Base-by-base conservation (phyloP, 2,329 filamentous ascomycete genomes). In the Fusarium graminum region DNA sequence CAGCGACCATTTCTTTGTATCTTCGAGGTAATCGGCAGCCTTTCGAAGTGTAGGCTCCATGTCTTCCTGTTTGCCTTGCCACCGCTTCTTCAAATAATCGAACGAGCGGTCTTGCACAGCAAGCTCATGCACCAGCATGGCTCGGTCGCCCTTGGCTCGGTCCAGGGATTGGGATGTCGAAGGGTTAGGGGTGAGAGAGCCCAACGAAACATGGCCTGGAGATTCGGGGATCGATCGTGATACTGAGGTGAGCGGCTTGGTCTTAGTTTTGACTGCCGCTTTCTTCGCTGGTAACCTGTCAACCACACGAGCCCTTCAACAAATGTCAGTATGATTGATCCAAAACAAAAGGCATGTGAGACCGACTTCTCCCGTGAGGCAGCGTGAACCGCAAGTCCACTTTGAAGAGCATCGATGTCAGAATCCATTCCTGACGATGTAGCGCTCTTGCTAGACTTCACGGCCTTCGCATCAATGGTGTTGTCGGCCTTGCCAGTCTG, bases 121-220 rank as follows among this genome's bases (percentile, higher is more conserved):
- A 19, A 90, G 77, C 66, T 88, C 84, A 73, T 90, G 88, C 28
- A 90, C 85, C 19, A 90, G 78, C 25, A 83, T 79, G 55, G 75
- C 79, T 70, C 82, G 80, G 61, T 82, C 81, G 50, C 83, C 84
- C 73, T 86, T 87, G 39, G 83, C 82, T 67, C 83, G 80, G 69
- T 86, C 83, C 34, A 83, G 72, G 30, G 82, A 76, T 61, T 87
- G 82, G 1, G 85, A 83, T 17, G 84, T 79, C 12, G 82, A 82
- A 25, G 82, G 77, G 11, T 80, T 80, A 3, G 84, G 81, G 6
- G 82, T 83, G 13, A 83, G 86, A 4, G 87, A 89, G 22, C 80
- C 80, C 12, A 82, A 74, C n/a, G 82, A 83, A 56, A 82, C 85
- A 42, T 87, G 77, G 26, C 83, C 83, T 3, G 88, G 88, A 51